phyloP scores from a whole-genome alignment of 2,329 filamentous ascomycete species.

The Incumbomyces lentus region DNA sequence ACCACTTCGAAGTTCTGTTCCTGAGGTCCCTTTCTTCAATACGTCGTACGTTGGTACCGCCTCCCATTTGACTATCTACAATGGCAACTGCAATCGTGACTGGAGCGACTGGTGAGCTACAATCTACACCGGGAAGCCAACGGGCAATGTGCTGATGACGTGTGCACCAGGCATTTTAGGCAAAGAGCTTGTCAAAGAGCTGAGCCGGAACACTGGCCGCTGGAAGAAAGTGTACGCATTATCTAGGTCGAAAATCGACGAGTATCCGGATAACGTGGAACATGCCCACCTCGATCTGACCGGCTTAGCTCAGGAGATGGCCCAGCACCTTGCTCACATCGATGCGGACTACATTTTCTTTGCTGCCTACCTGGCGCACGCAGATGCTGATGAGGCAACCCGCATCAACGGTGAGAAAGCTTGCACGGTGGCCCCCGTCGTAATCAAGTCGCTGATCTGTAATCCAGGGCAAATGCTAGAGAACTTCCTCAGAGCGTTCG shows the following conservation, averaged over 20 bases:
- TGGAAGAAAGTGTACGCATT: conserved; percentile 7
- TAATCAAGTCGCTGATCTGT: no score
- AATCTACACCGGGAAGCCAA: conserved; percentile 23
- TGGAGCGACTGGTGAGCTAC: conserved; percentile 29
- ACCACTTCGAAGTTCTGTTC: no score
- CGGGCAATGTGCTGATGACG: no score
- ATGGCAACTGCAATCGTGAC: conserved; percentile 7
- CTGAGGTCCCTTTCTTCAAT: no score
- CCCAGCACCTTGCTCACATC: neutral
- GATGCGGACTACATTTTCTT: conserved; percentile 20
- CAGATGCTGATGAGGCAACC: conserved; percentile 25
- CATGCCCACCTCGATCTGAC: conserved; percentile 6
- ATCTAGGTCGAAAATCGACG: neutral
- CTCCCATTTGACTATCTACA: no score
- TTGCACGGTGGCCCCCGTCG: no score
- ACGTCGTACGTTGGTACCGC: no score
- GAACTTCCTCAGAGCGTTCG: conserved; percentile 40
- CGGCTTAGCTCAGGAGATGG: neutral
- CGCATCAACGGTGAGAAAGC: conserved; percentile 31
- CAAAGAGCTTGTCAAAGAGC: no score
- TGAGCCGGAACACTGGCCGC: neutral
- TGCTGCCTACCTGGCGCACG: conserved; percentile 32
- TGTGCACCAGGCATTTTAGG: no score
- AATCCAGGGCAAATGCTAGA: no score
- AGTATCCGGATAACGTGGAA: neutral